Base-by-base conservation (phyloP, 352 stramenopile genomes). In the Globisporangium radiosum region DNA sequence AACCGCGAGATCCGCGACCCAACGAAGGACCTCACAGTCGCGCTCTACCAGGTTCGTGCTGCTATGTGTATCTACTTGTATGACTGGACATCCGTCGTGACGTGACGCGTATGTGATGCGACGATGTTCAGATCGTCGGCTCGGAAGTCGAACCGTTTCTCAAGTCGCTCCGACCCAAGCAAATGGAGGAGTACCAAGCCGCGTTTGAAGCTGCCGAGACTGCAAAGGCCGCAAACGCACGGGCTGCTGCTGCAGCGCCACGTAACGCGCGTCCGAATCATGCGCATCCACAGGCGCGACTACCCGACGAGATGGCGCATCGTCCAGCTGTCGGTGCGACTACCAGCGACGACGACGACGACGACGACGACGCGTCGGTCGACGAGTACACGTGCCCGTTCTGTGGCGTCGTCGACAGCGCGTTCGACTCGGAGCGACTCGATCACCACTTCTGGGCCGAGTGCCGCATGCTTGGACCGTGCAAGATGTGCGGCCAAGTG, bases 381-480 rank as follows among this genome's bases (percentile, higher is more conserved):
- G 78, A 91, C 52, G 81, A 93, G 64, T 91, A 85, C 64, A 97
- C 89, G 0, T 98, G 91, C 66, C 90, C 93, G 36, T 98, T 97
- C 62, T 98, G 91, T 57, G 86, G 86, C 39, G 68, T 92, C 42
- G 76, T 92, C 48, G 86, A 97, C 63, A 74, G 88, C 14, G 75
- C 75, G 11, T 98, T 96, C 49, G 92, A 92, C 58, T 90, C 91
- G 14, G 88, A 97, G 47, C 76, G 73, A 4, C 65, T 98, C 19
- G 90, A 97, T 64, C 81, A 96, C 65, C 92, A 98, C 63, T 97
- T 97, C 61, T 98, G 88, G 88, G 82, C 88, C 37, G 77, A 90
- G 10, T 98, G 92, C 62, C 76, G 78, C 25, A 93, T 98, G 86
- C 74, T 98, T 9, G 96, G 89, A 38, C 87, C 84, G 45, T 98